These are phyloP conservation scores for Xanthoconium stramineum DNA, from an alignment of 768 basidiomycete species.

Conservation along the genomic window DNA sequence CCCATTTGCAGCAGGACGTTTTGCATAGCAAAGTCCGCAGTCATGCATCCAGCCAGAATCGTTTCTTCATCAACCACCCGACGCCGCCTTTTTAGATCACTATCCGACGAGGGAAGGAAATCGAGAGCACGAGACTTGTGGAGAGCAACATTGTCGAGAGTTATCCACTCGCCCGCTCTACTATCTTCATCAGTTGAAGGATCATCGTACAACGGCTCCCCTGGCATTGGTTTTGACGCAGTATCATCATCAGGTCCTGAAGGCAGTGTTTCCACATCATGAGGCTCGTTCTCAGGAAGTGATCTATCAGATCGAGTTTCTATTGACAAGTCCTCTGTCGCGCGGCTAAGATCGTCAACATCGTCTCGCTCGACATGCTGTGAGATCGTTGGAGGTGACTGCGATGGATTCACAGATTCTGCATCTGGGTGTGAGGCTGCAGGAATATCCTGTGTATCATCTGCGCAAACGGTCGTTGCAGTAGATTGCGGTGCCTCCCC, in stretches of 20 bases:
- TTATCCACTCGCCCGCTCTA: constrained; percentile 96
- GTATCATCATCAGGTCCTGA: not conserved
- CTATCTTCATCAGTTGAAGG: constrained; percentile 74
- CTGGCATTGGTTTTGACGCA: constrained; percentile 9
- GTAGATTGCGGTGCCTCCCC: not conserved
- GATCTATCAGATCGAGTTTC: constrained; percentile 8
- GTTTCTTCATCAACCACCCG: constrained; percentile 36
- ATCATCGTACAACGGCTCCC: constrained; percentile 60
- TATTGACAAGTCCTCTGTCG: constrained; percentile 10
- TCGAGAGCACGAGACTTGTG: constrained; percentile 89
- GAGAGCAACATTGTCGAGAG: constrained; percentile 76
- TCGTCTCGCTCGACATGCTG: not conserved
- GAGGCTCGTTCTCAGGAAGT: constrained; percentile 29
- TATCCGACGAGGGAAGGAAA: constrained; percentile 60
- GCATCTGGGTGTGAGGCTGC: not conserved
- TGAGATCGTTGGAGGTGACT: not conserved
- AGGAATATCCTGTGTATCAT: constrained; percentile 2
- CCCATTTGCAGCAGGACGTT: constrained; percentile 96
- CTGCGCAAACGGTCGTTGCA: not conserved
- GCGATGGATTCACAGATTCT: constrained; percentile 1
- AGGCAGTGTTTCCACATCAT: constrained; percentile 31
- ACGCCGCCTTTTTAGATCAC: constrained; percentile 29
- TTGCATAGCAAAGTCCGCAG: constrained; percentile 98
- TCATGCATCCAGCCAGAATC: constrained; percentile 86
- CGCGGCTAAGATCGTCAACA: constrained; percentile 11